Base-by-base conservation (phyloP, 2,329 filamentous ascomycete genomes). In the Capronia americana region DNA sequence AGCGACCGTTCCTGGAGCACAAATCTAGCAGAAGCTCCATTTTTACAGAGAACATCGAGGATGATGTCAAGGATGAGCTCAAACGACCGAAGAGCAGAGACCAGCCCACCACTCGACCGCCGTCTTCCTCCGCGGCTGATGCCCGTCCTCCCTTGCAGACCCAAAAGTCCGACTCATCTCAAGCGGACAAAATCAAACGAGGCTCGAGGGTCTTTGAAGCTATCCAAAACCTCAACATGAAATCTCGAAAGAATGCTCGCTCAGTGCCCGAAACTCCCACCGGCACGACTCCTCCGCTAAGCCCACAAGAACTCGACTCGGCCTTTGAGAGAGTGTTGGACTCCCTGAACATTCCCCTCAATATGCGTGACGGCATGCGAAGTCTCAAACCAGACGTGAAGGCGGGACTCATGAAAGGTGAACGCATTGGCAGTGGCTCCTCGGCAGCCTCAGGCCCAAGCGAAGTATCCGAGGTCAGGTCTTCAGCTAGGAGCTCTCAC, bases 281-380 rank as follows among this genome's bases (percentile, higher is more conserved):
- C 24, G 17, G 23, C 20, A 26, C 56, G 20, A 64, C 26, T 14
- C 41, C 60, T 11, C 59, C 67, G 1, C 54, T 73, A n/a, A 72
- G 68, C 48, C 66, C 70, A 3, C 66, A 74, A 53, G 71, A 74
- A 44, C 61, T 74, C 4, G 71, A 74, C 57, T 64, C 65, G 4
- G 71, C 70, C 2, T 72, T 74, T 48, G 72, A 74, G 61, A 68
- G 57, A 62, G 51, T 87, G 78, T 77, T 96, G 78, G 92, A 97
- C 76, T 88, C 93, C 20, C 87, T 94, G 70, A 97, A 98, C 74
- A 96, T 98, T 62, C 93, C 94, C 2, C 92, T 96, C 74, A 91
- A 97, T 70, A 93, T 97, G 83, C 86, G 94, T 63, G 92, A 94
- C 78, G 96, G 96, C 80, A 97, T 99, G 93, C 87, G 94, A 54